Evolutionary conservation across 495 filamentous ascomycete species (phyloP).

Genomic region (Venustampulla echinocandica): DNA sequence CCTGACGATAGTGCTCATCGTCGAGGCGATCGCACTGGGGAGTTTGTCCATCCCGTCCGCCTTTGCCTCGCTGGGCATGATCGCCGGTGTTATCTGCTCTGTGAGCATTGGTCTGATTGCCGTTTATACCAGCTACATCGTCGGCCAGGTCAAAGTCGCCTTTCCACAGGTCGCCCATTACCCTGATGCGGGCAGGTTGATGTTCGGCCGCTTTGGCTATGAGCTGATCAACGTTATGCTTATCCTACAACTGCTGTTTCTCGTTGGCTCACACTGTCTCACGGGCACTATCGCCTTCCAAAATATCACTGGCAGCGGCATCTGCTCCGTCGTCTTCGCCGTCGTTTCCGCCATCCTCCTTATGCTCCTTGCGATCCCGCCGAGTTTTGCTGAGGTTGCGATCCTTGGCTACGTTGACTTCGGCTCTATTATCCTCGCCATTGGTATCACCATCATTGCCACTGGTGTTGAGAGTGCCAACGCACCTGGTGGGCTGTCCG

Average conservation of each 20-base stretch:
- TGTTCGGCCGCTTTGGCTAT: slow-evolving; percentile 54
- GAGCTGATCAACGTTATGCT: slow-evolving; percentile 56
- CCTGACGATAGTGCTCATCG: slow-evolving; percentile 46
- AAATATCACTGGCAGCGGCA: slow-evolving; percentile 50
- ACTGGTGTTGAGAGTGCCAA: slow-evolving; percentile 45
- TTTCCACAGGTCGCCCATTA: slow-evolving; percentile 67
- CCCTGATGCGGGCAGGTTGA: slow-evolving; percentile 60
- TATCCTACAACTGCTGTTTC: slow-evolving; percentile 61
- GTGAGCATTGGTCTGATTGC: slow-evolving; percentile 17
- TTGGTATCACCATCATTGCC: slow-evolving; percentile 61
- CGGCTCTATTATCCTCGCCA: slow-evolving; percentile 53
- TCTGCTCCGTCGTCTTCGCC: slow-evolving; percentile 60
- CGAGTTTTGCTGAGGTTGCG: slow-evolving; percentile 40
- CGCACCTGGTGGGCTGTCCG: slow-evolving; percentile 24
- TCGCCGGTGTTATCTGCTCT: slow-evolving; percentile 28
- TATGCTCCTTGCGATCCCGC: slow-evolving; percentile 53
- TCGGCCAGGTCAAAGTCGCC: slow-evolving; percentile 67
- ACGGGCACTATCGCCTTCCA: slow-evolving; percentile 67
- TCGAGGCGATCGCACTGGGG: slow-evolving; percentile 66
- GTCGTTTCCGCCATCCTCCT: slow-evolving; percentile 55
- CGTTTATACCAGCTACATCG: slow-evolving; percentile 63
- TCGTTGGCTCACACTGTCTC: slow-evolving; percentile 66
- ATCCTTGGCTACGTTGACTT: slow-evolving; percentile 6
- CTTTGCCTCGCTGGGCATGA: slow-evolving; percentile 57
- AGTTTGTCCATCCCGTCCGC: slow-evolving; percentile 55